Percentiles rank a stretch among this genome's conserved stretches.
phyloP scores from a whole-genome alignment of 106 monocot species.

The Acorus gramineus region DNA sequence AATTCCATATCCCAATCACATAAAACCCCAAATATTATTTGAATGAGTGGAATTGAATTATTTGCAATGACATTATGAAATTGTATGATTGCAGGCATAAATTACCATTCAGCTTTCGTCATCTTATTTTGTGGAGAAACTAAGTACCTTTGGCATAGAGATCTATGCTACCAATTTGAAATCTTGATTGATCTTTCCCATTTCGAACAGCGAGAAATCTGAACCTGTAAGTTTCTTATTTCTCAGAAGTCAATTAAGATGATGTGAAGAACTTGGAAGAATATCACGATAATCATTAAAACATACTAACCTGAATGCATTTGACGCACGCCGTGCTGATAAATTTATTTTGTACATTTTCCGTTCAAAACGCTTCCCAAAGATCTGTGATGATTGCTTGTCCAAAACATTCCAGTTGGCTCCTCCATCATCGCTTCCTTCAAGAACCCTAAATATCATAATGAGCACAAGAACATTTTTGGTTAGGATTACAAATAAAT shows the following conservation, averaged over 20 bases:
- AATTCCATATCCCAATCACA: too few relatives aligned
- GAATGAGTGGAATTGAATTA: too few relatives aligned
- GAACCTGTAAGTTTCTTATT: slow-evolving; percentile 27
- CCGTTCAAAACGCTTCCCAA: slow-evolving; percentile 53
- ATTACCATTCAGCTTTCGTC: too few relatives aligned
- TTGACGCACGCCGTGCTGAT: slow-evolving; percentile 7
- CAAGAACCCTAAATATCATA: slow-evolving; percentile 41
- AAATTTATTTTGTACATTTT: slow-evolving; percentile 39
- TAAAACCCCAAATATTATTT: too few relatives aligned
- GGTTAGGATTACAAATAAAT: too few relatives aligned
- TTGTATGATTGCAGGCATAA: too few relatives aligned
- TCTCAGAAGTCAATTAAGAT: too few relatives aligned
- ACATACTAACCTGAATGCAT: slow-evolving; percentile 54
- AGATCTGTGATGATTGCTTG: slow-evolving; percentile 38
- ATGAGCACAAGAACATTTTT: neutral
- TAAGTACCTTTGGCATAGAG: slow-evolving; percentile 29
- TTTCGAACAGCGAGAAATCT: slow-evolving; percentile 55
- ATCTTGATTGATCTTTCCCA: slow-evolving; percentile 36
- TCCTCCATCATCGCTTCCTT: slow-evolving; percentile 68
- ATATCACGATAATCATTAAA: too few relatives aligned
- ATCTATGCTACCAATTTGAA: slow-evolving; percentile 79
- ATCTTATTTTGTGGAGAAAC: neutral
- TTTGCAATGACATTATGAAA: too few relatives aligned
- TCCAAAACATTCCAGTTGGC: slow-evolving; percentile 53
- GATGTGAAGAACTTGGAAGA: too few relatives aligned